Evolutionary conservation across 129 eudicot species (phyloP).

Genomic region (Oenanthe sinensis): DNA sequence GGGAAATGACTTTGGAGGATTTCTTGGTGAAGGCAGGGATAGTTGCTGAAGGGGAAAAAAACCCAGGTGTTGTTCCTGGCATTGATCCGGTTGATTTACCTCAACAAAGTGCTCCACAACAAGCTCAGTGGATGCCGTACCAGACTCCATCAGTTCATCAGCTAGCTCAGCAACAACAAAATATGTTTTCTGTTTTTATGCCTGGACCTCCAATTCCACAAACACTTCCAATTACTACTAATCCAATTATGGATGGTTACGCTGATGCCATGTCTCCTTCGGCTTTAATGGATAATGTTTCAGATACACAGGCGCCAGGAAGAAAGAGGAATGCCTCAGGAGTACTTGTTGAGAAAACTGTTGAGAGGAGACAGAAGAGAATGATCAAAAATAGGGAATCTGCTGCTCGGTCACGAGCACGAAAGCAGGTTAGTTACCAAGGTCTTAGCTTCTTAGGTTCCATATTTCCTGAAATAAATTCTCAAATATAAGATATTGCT

Average conservation of each 20-base stretch:
- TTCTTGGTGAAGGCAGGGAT: conserved; percentile 87
- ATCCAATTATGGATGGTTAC: conserved; percentile 61
- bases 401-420: conserved; percentile 96
- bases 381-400: conserved; percentile 98
- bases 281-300: conserved; percentile 62
- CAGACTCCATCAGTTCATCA: conserved; percentile 30
- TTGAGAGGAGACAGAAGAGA: conserved; percentile 97
- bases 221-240: conserved; percentile 43
- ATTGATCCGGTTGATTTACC: conserved; percentile 29
- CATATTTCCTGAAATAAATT: conserved; percentile 1
- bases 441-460: conserved; percentile 1
- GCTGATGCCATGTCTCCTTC: conserved; percentile 63
- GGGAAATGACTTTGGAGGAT: conserved; percentile 94
- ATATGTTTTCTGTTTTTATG: conserved; percentile 44
- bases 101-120: conserved; percentile 33
- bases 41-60: conserved; percentile 49
- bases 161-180: conserved; percentile 32
- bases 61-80: conserved; percentile 21
- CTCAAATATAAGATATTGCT: not conserved
- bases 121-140: conserved; percentile 54
- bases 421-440: conserved; percentile 65
- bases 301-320: conserved; percentile 77
- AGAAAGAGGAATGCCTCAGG: conserved; percentile 68
- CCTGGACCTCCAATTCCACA: conserved; percentile 56
- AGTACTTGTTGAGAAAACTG: conserved; percentile 76